Base-by-base conservation (phyloP, 805 yeast species). In the Candida vartiovaarae region DNA sequence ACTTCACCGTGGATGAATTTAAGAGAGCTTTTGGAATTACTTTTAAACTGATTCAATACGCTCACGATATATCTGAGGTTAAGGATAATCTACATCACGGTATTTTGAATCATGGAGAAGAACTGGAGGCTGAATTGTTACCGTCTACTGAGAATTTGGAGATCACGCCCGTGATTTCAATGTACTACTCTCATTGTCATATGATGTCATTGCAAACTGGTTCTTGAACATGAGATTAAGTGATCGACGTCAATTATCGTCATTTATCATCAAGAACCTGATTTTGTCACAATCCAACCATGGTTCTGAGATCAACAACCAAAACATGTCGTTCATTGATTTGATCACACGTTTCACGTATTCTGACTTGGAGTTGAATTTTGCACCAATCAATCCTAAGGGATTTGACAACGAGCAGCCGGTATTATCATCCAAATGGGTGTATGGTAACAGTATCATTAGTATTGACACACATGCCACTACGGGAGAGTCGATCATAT, bases 1-100 rank as follows among this genome's bases (percentile, higher is more conserved):
- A 82, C 53, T 82, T 87, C 57, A 83, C 85, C 3, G 71, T 73
- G 20, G 93, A 84, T 40, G 95, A 88, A 53, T 83, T 73, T 59
- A 82, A 80, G 54, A 70, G 89, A 38, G 86, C 87, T 3, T 85
- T 88, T 66, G 95, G 85, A 2, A 84, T 88, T 58, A 82, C 89
- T 1, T 84, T 88, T 66, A 81, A 82, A 53, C 82, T 80, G 53
- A 82, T 87, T 43, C 86, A 84, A 55, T 81, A 80, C 55, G 77
- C 87, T 2, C 69, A 74, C 41, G 89, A 84, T 51, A 50, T 64
- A 26, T 44, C 53, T n/a, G 48, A 52, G 31, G 31, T 41, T 3
- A 55, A 54, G 35, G 54, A 54, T 39, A 51, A 54, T 56, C 61
- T 44, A 51, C 65, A 49, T 51, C 60, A 40, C 50, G 66, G 56